Percentiles rank a stretch among this genome's conserved stretches.
phyloP scores from a whole-genome alignment of 345 rosid species.

The Populus alba region DNA sequence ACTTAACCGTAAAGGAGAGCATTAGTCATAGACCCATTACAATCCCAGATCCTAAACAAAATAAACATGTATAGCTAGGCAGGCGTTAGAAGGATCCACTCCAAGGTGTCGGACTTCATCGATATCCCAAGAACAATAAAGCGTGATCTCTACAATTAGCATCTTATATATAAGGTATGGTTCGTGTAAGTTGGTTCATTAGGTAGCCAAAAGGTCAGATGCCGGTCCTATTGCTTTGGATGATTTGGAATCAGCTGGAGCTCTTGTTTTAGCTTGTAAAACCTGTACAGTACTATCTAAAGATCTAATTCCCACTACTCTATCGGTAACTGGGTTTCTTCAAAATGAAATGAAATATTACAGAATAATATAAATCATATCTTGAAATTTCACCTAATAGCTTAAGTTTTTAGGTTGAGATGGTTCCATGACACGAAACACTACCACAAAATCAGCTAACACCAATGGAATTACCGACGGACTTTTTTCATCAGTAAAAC shows the following conservation, averaged over 20 bases:
- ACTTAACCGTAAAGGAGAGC: background rate
- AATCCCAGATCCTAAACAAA: background rate
- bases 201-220: constrained; percentile 24
- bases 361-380: too few relatives aligned
- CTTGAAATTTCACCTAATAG: too few relatives aligned
- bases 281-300: constrained; percentile 40
- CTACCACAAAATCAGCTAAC: too few relatives aligned
- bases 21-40: background rate
- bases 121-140: background rate
- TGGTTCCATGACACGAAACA: too few relatives aligned
- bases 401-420: too few relatives aligned
- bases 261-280: constrained; percentile 20
- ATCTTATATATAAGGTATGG: background rate
- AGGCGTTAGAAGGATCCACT: background rate
- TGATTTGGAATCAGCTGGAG: constrained; percentile 5
- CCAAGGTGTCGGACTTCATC: background rate
- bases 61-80: background rate
- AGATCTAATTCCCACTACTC: constrained; percentile 23
- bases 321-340: background rate
- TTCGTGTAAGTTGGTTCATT: constrained; percentile 9
- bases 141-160: background rate
- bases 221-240: background rate
- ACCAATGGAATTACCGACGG: too few relatives aligned
- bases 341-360: background rate
- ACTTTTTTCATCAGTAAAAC: too few relatives aligned